Evolutionary conservation across 2,329 filamentous ascomycete species (phyloP).

Genomic region (Penicillium hordei): DNA sequence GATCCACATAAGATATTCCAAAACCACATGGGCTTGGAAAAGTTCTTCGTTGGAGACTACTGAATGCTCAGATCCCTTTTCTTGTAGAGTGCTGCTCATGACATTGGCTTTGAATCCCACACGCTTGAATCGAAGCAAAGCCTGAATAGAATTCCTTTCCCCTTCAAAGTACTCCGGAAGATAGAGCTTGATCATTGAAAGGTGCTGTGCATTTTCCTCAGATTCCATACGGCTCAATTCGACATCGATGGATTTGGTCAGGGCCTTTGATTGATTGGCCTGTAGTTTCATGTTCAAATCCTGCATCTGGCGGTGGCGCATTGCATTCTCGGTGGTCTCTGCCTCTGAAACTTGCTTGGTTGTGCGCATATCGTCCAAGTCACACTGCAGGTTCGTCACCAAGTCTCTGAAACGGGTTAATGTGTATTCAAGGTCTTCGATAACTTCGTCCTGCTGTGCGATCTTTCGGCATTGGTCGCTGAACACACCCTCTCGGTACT

Average conservation of each 20-base stretch:
- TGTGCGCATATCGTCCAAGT: constrained; percentile 87
- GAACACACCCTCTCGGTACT: constrained; percentile 81
- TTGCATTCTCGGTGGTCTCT: constrained; percentile 86
- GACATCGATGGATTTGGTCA: constrained; percentile 90
- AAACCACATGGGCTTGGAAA: constrained; percentile 74
- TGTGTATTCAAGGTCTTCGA: constrained; percentile 89
- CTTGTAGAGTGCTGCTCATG: constrained; percentile 74
- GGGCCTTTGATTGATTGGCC: constrained; percentile 83
- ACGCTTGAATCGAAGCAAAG: constrained; percentile 82
- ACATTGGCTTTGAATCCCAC: constrained; percentile 84
- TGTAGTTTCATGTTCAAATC: constrained; percentile 95
- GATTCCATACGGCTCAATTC: constrained; percentile 84
- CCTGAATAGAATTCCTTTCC: constrained; percentile 83
- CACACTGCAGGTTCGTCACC: constrained; percentile 78
- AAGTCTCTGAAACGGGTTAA: constrained; percentile 85
- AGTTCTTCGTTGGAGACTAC: constrained; percentile 72
- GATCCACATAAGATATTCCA: constrained; percentile 85
- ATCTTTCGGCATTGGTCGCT: constrained; percentile 75
- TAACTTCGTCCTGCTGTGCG: constrained; percentile 71
- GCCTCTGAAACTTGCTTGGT: constrained; percentile 90
- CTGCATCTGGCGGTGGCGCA: constrained; percentile 89
- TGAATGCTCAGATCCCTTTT: constrained; percentile 68
- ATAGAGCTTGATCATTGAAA: constrained; percentile 86
- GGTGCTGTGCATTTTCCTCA: constrained; percentile 82
- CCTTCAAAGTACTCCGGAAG: constrained; percentile 78